Percentiles rank a stretch among this genome's conserved stretches.
Conservation (phyloP, 441 rosid genomes). For the Syzygium syzygioides region DNA sequence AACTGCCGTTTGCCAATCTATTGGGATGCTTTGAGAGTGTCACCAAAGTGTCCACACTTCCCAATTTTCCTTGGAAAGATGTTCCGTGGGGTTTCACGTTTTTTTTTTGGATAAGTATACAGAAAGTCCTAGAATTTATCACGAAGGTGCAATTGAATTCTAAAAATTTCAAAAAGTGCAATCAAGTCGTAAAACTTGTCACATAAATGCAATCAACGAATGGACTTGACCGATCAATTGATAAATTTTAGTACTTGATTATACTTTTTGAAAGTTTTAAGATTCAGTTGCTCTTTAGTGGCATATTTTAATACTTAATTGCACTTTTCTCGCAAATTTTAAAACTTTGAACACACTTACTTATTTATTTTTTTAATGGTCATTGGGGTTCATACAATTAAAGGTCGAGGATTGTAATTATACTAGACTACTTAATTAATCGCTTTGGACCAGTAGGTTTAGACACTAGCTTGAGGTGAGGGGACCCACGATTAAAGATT, state of each 20-base stretch:
- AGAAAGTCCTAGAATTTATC: too few relatives aligned
- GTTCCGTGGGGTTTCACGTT: background rate
- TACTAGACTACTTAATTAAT: background rate
- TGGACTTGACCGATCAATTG: too few relatives aligned
- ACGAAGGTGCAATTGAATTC: too few relatives aligned
- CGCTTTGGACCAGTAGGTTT: background rate
- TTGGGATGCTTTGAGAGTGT: background rate
- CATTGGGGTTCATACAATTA: background rate
- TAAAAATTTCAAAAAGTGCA: too few relatives aligned
- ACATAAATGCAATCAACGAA: too few relatives aligned
- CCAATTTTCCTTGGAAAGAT: background rate
- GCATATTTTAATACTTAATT: too few relatives aligned
- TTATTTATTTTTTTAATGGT: background rate
- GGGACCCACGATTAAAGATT: background rate
- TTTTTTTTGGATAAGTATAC: background rate
- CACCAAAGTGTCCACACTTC: background rate
- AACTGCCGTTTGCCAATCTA: background rate
- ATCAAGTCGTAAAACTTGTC: too few relatives aligned
- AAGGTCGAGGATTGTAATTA: background rate
- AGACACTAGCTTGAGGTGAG: background rate
- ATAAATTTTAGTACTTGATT: too few relatives aligned
- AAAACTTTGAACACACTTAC: too few relatives aligned
- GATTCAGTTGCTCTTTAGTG: too few relatives aligned
- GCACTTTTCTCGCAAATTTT: too few relatives aligned
- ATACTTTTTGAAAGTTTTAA: too few relatives aligned